A percentile compares a stretch with the other conserved stretches of the same genome.
These are phyloP conservation scores for Nannizzia gypsea DNA, from an alignment of 2,329 filamentous ascomycete species.

Conservation along the genomic window DNA sequence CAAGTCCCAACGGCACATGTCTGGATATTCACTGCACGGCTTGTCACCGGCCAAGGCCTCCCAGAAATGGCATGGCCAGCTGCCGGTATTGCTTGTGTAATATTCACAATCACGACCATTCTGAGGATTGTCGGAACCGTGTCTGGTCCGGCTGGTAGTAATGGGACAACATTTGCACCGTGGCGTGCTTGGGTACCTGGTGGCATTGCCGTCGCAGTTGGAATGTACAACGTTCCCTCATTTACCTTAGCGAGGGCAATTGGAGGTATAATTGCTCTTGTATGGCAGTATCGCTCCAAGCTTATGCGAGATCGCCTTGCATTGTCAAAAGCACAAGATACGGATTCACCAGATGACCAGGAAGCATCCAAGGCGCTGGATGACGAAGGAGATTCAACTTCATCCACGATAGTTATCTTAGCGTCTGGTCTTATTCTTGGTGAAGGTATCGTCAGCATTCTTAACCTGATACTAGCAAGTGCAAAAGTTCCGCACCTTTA, in stretches of 20 bases:
- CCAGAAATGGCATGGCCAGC: slow-evolving; percentile 74
- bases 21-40: slow-evolving; percentile 90
- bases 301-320: slow-evolving; percentile 29
- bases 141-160: slow-evolving; percentile 18
- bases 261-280: slow-evolving; percentile 66
- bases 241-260: slow-evolving; percentile 83
- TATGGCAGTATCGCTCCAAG: slow-evolving; percentile 50
- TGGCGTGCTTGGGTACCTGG: slow-evolving; percentile 76
- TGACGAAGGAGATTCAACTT: slow-evolving; percentile 24
- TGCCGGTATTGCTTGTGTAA: slow-evolving; percentile 57
- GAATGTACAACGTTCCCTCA: slow-evolving; percentile 95
- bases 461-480: slow-evolving; percentile 75
- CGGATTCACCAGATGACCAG: background rate
- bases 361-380: background rate
- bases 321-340: background rate
- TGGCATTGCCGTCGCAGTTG: slow-evolving; percentile 90
- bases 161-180: slow-evolving; percentile 22
- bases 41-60: slow-evolving; percentile 82
- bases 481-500: slow-evolving; percentile 58
- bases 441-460: slow-evolving; percentile 82
- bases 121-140: slow-evolving; percentile 45
- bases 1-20: slow-evolving; percentile 91
- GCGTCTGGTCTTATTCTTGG: slow-evolving; percentile 84
- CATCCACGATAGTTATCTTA: slow-evolving; percentile 69
- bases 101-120: slow-evolving; percentile 63